Evolutionary conservation across 495 filamentous ascomycete genomes (phyloP).

Genomic region (Penicillium atrosanguineum): DNA sequence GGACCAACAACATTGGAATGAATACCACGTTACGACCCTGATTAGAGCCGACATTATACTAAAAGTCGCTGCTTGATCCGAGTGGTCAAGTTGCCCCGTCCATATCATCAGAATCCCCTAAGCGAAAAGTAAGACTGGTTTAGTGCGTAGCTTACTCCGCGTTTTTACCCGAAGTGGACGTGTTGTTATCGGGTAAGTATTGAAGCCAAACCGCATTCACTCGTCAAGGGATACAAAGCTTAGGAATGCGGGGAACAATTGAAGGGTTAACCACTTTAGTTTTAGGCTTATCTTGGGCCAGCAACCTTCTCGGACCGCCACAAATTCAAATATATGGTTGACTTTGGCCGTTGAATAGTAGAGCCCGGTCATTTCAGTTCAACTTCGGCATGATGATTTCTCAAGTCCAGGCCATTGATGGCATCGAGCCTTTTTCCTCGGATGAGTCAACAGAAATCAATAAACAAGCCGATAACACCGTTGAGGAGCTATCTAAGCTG

Average conservation of each 20-base stretch:
- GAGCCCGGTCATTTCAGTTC: neutral
- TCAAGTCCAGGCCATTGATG: neutral
- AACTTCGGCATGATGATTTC: neutral
- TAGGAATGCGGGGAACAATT: neutral
- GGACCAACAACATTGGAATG: neutral
- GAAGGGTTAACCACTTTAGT: neutral
- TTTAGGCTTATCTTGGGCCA: constrained; percentile 6
- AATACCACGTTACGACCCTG: neutral
- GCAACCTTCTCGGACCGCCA: neutral
- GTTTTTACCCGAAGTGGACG: constrained; percentile 17
- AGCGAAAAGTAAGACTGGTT: neutral
- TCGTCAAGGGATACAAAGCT: neutral
- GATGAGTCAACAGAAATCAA: neutral
- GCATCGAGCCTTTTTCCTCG: neutral
- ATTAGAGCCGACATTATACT: constrained; percentile 1
- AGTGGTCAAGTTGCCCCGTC: neutral
- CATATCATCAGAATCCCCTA: neutral
- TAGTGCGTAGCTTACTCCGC: constrained; percentile 16
- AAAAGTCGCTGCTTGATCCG: constrained; percentile 12
- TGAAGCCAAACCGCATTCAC: neutral
- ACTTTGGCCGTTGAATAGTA: too few relatives aligned
- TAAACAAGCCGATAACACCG: constrained; percentile 1
- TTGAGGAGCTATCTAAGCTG: constrained; percentile 10
- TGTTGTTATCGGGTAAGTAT: constrained; percentile 5
- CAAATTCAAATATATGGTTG: neutral